These are phyloP conservation scores for Bromus sterilis DNA, from an alignment of 176 grass and related monocot genomes.

Conservation along the genomic window DNA sequence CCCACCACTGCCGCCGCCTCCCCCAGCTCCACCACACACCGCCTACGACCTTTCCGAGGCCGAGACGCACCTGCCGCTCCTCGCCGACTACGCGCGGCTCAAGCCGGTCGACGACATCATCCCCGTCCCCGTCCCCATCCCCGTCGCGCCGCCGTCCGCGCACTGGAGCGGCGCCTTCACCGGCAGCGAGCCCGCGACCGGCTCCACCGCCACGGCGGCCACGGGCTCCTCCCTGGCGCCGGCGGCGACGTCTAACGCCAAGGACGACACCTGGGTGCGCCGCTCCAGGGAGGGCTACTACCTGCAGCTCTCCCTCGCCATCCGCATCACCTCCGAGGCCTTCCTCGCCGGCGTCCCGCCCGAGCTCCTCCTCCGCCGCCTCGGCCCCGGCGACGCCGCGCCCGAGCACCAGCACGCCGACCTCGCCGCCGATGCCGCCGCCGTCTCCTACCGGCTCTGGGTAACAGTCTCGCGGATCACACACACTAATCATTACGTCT, in stretches of 20 bases:
- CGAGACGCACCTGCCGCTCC: slow-evolving; percentile 30
- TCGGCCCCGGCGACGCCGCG: background rate
- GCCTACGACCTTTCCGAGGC: slow-evolving; percentile 5
- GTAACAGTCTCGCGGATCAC: slow-evolving; percentile 18
- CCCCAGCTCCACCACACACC: background rate
- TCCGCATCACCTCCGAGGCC: slow-evolving; percentile 73
- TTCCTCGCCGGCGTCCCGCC: slow-evolving; percentile 60
- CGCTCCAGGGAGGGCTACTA: slow-evolving; percentile 80
- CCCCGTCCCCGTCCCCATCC: background rate
- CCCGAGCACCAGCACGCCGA: background rate
- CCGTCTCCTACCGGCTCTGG: slow-evolving; percentile 85
- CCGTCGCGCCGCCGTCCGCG: background rate
- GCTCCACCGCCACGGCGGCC: slow-evolving; percentile 35
- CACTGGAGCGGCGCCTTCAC: slow-evolving; percentile 47
- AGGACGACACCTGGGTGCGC: slow-evolving; percentile 50
- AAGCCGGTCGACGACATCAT: background rate
- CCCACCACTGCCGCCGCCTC: background rate
- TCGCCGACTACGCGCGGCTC: slow-evolving; percentile 28
- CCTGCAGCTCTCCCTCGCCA: slow-evolving; percentile 75
- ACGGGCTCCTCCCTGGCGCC: background rate
- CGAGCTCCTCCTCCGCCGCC: slow-evolving; percentile 18
- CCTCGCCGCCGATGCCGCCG: slow-evolving; percentile 38
- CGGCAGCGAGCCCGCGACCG: background rate
- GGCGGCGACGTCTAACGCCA: background rate
- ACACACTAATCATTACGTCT: background rate